These are phyloP conservation scores for Phaeolepiota aurea DNA, from an alignment of 768 basidiomycete genomes.

Conservation along the genomic window DNA sequence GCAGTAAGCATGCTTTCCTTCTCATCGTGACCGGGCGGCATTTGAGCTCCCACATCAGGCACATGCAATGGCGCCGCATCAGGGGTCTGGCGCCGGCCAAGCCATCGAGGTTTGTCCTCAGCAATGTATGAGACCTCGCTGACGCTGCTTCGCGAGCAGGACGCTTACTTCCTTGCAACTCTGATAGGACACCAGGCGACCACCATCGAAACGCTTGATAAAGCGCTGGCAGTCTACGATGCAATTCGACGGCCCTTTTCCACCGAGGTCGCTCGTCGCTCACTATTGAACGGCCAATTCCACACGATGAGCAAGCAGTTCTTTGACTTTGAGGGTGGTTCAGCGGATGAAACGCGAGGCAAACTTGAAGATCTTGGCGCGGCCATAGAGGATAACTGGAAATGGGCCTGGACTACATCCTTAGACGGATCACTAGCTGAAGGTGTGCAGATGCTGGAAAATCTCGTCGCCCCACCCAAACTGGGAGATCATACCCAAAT, in stretches of 20 bases:
- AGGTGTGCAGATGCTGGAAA: slow-evolving; percentile 7
- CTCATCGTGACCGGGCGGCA: neutral
- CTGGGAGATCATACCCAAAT: too few species aligned
- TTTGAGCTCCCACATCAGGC: slow-evolving; percentile 18
- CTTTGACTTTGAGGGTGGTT: too few species aligned
- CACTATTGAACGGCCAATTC: slow-evolving; percentile 19
- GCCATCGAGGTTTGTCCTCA: slow-evolving; percentile 34
- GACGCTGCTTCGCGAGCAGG: slow-evolving; percentile 11
- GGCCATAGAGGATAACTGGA: slow-evolving; percentile 20
- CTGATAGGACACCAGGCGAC: slow-evolving; percentile 26
- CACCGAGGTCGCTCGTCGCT: slow-evolving; percentile 17
- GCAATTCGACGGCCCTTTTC: slow-evolving; percentile 27
- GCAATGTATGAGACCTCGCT: neutral
- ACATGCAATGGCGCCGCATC: slow-evolving; percentile 37
- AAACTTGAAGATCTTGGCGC: slow-evolving; percentile 16
- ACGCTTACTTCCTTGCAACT: slow-evolving; percentile 38
- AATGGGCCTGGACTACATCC: slow-evolving; percentile 14
- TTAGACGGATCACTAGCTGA: slow-evolving; percentile 4
- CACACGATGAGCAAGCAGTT: slow-evolving; percentile 16
- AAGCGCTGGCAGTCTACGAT: slow-evolving; percentile 26
- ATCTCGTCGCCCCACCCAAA: too few species aligned
- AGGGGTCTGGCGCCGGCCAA: slow-evolving; percentile 41
- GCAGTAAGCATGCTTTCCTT: slow-evolving; percentile 13
- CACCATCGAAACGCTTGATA: slow-evolving; percentile 14
- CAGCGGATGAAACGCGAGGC: slow-evolving; percentile 10